Percentiles rank a stretch among this genome's conserved stretches.
phyloP scores from a whole-genome alignment of 805 yeast genomes.

The Cyberlindnera mycetangii region DNA sequence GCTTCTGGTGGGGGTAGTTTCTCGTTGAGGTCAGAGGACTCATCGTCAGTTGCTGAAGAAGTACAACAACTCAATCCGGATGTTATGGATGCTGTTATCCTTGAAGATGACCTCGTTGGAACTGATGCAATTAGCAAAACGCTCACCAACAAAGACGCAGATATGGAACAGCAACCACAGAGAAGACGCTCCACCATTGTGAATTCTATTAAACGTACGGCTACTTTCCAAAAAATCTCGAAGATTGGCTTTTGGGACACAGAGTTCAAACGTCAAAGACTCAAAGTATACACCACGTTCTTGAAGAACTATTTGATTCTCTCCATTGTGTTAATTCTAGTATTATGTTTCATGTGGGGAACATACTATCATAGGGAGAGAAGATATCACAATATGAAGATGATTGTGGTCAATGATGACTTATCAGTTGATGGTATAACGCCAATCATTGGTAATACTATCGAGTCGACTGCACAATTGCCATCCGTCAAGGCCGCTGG shows the following conservation, averaged over 20 bases:
- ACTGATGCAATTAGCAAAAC: constrained; percentile 7
- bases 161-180: constrained; percentile 1
- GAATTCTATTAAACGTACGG: constrained; percentile 15
- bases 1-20: neutral
- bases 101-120: constrained; percentile 16
- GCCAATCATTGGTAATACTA: constrained; percentile 21
- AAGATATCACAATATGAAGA: constrained; percentile 17
- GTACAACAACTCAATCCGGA: constrained; percentile 18
- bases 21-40: constrained; percentile 10
- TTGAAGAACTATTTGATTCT: constrained; percentile 22
- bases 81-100: constrained; percentile 12
- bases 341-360: constrained; percentile 31
- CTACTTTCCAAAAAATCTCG: constrained; percentile 14
- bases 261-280: constrained; percentile 18
- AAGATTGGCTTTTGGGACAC: constrained; percentile 25
- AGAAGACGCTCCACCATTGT: constrained; percentile 22
- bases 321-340: constrained; percentile 23
- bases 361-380: constrained; percentile 19
- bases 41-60: constrained; percentile 11
- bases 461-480: constrained; percentile 1
- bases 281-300: constrained; percentile 19
- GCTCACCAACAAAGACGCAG: neutral
- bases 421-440: constrained; percentile 11
- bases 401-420: constrained; percentile 25
- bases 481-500: constrained; percentile 19